These are phyloP conservation scores for Thelonectria rubi DNA, from an alignment of 2,329 filamentous ascomycete species.

Conservation along the genomic window DNA sequence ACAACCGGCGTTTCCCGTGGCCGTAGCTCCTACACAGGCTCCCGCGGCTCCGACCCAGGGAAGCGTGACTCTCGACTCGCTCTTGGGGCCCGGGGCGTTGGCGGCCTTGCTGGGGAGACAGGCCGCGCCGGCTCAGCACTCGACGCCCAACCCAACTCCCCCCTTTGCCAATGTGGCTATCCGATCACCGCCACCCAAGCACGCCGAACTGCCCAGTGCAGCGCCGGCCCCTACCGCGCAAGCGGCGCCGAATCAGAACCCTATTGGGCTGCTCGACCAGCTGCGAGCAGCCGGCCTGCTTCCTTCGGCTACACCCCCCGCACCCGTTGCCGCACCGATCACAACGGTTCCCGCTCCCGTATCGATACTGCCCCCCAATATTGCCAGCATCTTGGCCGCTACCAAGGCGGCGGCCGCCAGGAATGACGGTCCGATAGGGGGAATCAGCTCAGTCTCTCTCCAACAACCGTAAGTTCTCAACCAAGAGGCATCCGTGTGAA, in stretches of 20 bases:
- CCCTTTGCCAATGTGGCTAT: slow-evolving; percentile 51
- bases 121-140: slow-evolving; percentile 58
- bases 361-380: slow-evolving; percentile 47
- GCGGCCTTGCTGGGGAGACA: slow-evolving; percentile 66
- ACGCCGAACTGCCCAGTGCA: slow-evolving; percentile 48
- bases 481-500: background rate
- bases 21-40: slow-evolving; percentile 46
- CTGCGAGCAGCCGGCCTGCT: slow-evolving; percentile 75
- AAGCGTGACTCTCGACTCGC: slow-evolving; percentile 63
- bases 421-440: slow-evolving; percentile 55
- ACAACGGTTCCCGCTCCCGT: slow-evolving; percentile 43
- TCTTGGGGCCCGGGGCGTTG: slow-evolving; percentile 68
- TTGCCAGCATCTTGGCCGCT: slow-evolving; percentile 50
- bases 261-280: slow-evolving; percentile 71
- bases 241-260: slow-evolving; percentile 53
- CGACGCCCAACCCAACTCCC: slow-evolving; percentile 55
- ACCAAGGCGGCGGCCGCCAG: slow-evolving; percentile 41
- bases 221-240: slow-evolving; percentile 44
- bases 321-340: slow-evolving; percentile 45
- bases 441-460: slow-evolving; percentile 73
- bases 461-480: slow-evolving; percentile 69
- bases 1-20: slow-evolving; percentile 47
- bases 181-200: slow-evolving; percentile 60
- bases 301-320: slow-evolving; percentile 47
- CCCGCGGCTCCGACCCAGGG: slow-evolving; percentile 46